Evolutionary conservation across 305 asterid species (phyloP), one percentile per base, ranked within the genome.

Genomic region (Fraxinus velutina): DNA sequence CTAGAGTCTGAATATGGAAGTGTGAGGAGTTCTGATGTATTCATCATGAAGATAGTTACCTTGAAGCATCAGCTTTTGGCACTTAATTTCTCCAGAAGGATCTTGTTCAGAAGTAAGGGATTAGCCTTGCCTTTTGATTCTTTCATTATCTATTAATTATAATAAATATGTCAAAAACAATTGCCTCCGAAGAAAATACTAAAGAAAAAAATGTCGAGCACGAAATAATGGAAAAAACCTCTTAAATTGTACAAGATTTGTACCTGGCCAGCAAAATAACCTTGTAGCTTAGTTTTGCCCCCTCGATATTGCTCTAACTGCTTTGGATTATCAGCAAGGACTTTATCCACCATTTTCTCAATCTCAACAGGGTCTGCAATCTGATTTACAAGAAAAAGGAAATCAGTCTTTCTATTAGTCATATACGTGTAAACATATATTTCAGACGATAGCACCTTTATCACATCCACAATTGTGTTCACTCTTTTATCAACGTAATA

Each of bases 221-320:
- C 21, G 10, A 66, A 81, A 68, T 50, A 77, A 30, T 19, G 71
- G 80, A 60, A 73, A n/a, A 64, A 47, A 75, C 9, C 32, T 13
- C 33, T 30, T 71, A 74, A n/a, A 68, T 81, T 78, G 24, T 36
- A 60, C 36, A 44, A 60, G 77, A 81, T 83, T 21, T 83, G 75
- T 76, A 96, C 99, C 97, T 96, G 99, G 84, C 99, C 99, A 81
- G 98, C 99, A 79, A 96, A 96, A 87, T 37, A 96, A 62, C 98
- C 98, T 86, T 93, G 93, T 12, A 96, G 89, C 92, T 91, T 96
- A 42, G 97, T 94, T 90, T 91, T 96, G 62, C 99, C 99, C 64
- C 92, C 92, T 32, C 94, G 91, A 80, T 94, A 96, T 80, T 96
- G 97, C 82, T 90, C 94, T 83, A 96, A 84, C 88, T 94, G 99